Conservation (phyloP, 2,329 filamentous ascomycete species). For the Zymoseptoria pseudotritici region DNA sequence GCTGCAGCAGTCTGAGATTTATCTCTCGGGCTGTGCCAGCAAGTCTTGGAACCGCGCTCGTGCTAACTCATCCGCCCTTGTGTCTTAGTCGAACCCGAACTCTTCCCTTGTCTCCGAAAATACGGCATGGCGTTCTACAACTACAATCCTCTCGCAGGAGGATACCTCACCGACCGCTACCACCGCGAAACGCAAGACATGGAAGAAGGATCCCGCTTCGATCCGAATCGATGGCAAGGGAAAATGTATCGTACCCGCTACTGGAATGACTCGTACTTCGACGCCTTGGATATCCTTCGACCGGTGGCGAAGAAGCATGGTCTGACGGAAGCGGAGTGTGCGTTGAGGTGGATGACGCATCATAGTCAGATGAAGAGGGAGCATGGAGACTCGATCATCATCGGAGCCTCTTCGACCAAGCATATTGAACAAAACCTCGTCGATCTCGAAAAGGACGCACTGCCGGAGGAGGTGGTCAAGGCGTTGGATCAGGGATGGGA, state of each 20-base stretch:
- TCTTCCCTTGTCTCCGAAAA: conserved; percentile 37
- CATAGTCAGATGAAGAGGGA: conserved; percentile 33
- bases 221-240: conserved; percentile 35
- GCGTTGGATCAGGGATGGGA: conserved; percentile 34
- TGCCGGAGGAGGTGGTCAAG: conserved; percentile 35
- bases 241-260: conserved; percentile 33
- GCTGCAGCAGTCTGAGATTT: no score
- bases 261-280: conserved; percentile 38
- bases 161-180: conserved; percentile 39
- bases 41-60: no score
- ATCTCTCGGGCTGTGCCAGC: no score
- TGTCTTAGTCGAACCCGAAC: conserved; percentile 32
- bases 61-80: neutral
- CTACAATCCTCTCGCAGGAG: conserved; percentile 41
- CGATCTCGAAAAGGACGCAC: conserved; percentile 33
- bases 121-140: conserved; percentile 38
- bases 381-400: conserved; percentile 33
- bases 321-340: conserved; percentile 37
- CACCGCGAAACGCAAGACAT: conserved; percentile 29
- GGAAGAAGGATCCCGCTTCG: conserved; percentile 34
- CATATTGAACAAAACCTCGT: conserved; percentile 36
- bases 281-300: conserved; percentile 36
- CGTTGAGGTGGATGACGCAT: conserved; percentile 41
- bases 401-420: conserved; percentile 31
- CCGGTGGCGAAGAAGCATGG: conserved; percentile 33